Base-by-base conservation (phyloP, 2,329 filamentous ascomycete genomes). In the Ophiocordyceps camponoti-floridani region DNA sequence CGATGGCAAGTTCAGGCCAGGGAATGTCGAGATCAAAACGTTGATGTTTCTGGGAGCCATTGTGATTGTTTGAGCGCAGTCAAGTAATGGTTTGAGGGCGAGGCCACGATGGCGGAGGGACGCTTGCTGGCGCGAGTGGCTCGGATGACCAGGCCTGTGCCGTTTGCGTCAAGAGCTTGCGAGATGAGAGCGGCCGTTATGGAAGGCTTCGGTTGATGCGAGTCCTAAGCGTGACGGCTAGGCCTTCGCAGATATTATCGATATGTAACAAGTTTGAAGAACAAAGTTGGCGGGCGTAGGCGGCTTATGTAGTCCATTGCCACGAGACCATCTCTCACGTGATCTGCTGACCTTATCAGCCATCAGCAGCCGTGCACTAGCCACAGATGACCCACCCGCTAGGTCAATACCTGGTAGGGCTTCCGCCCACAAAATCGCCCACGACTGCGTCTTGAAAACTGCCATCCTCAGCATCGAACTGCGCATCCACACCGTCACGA, bases 1-100 rank as follows among this genome's bases (percentile, higher is more conserved):
- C n/a, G 82, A 67, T 2, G 89, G 87, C 7, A 94, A 73, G 42
- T 81, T 79, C 16, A 94, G 73, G 50, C 89, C 89, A 8, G 81
- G 72, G 56, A 96, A 89, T 49, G 82, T 85, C 53, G 85, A 81
- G 48, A 98, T 69, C 47, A 96, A 75, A 50, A 96, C 70, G 63
- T 94, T 94, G 58, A 94, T 66, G 37, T 67, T 75, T 49, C 60
- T 62, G 1, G 69, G 54, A 37, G 68, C 64, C 78, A 84, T 84
- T 37, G 14, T 44, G 28, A 38, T 7, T 11, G 35, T 16, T 19
- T 38, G 16, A 18, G 7, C 9, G 35, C 35, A 11, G 28, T 30
- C 28, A 30, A 30, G 28, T 2, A 10, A 4, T 30, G 9, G 28
- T 30, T 30, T 9, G 28, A 30, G 3, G 28, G 12, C 12, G 28